A percentile compares a stretch with the other conserved stretches of the same genome.
These are phyloP conservation scores for Linnemannia schmuckeri DNA, from an alignment of 192 early-diverging fungal genomes.

Conservation along the genomic window DNA sequence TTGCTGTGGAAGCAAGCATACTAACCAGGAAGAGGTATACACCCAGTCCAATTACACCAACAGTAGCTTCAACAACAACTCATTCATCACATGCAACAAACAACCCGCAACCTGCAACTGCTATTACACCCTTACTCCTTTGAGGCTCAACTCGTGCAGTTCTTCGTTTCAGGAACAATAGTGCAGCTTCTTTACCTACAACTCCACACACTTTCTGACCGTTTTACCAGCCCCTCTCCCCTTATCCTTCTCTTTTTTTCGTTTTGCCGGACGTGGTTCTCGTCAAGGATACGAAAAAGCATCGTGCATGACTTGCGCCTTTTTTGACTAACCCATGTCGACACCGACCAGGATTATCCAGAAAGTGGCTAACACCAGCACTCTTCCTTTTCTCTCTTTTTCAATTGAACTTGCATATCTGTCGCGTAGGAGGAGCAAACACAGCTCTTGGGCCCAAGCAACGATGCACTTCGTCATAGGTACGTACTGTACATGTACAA, in stretches of 20 bases:
- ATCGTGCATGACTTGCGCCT: neutral
- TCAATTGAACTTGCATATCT: neutral
- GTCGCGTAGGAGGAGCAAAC: constrained; percentile 26
- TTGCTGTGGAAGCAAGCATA: constrained; percentile 54
- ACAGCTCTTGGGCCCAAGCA: constrained; percentile 24
- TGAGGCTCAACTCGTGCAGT: too few species aligned
- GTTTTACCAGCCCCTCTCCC: neutral
- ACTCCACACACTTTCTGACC: neutral
- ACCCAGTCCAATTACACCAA: neutral
- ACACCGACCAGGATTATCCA: neutral
- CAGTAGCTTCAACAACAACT: too few species aligned
- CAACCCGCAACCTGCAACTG: neutral
- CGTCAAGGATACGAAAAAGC: neutral
- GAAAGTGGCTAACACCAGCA: neutral
- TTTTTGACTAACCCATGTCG: neutral
- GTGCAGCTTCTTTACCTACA: neutral
- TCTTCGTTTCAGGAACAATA: too few species aligned
- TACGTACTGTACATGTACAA: constrained; percentile 14
- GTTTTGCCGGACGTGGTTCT: neutral
- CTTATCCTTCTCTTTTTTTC: neutral
- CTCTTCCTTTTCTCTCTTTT: neutral
- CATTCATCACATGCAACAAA: too few species aligned
- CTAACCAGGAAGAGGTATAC: constrained; percentile 27
- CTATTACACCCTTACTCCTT: too few species aligned
- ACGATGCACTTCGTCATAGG: constrained; percentile 25